phyloP scores from a whole-genome alignment of 306 rosid species.

The Fragaria nilgerrensis region DNA sequence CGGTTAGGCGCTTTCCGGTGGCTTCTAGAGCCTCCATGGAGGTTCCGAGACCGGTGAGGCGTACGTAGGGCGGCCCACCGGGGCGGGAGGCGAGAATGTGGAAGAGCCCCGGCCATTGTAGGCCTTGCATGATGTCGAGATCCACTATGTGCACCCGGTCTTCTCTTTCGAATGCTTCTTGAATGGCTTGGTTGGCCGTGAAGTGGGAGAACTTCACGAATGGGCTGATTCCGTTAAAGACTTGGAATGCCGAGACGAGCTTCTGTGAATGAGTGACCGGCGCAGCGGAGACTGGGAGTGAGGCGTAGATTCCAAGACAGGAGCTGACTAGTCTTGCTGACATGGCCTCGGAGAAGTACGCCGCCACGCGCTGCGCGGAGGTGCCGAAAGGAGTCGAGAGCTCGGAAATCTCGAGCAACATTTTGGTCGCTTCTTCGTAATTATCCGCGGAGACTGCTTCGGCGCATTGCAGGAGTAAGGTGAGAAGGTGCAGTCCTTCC shows the following conservation, averaged over 20 bases:
- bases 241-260: conserved; percentile 91
- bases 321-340: conserved; percentile 92
- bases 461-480: conserved; percentile 88
- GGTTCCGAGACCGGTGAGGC: conserved; percentile 87
- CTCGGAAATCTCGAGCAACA: conserved; percentile 78
- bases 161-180: conserved; percentile 93
- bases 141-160: conserved; percentile 88
- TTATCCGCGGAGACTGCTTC: conserved; percentile 90
- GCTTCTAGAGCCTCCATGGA: conserved; percentile 85
- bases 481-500: conserved; percentile 82
- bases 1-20: conserved; percentile 83
- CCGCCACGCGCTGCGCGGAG: conserved; percentile 93
- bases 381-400: conserved; percentile 89
- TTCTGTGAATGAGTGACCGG: conserved; percentile 60
- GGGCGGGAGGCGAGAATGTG: conserved; percentile 88
- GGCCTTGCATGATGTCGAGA: conserved; percentile 95
- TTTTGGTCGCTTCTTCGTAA: conserved; percentile 77
- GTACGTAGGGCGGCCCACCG: conserved; percentile 89
- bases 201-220: conserved; percentile 95
- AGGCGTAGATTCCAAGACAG: conserved; percentile 77
- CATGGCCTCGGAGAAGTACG: conserved; percentile 95
- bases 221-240: conserved; percentile 93
- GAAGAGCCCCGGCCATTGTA: conserved; percentile 97
- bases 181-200: conserved; percentile 96
- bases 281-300: conserved; percentile 47